A percentile compares a stretch with the other conserved stretches of the same genome.
Evolutionary conservation across 2,329 filamentous ascomycete genomes (phyloP).

Genomic region (Trichoderma sp.): DNA sequence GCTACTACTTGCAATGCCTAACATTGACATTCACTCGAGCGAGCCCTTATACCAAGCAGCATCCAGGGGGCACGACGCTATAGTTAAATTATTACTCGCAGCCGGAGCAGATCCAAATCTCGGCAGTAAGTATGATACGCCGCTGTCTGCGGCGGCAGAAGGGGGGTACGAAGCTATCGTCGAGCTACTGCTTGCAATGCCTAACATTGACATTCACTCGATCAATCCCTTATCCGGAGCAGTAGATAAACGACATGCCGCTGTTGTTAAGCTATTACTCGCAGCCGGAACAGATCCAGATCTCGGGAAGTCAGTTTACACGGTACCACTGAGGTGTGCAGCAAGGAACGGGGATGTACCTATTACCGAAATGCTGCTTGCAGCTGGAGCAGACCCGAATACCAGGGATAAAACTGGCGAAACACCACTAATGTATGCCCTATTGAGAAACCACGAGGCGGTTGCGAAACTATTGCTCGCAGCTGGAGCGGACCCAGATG

Average conservation of each 20-base stretch:
- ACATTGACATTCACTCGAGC: too few species aligned
- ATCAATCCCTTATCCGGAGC: neutral
- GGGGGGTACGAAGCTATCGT: neutral
- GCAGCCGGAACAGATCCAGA: neutral
- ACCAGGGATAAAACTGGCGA: rapidly evolving
- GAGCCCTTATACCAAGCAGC: too few species aligned
- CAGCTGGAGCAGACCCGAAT: neutral
- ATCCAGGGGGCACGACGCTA: too few species aligned
- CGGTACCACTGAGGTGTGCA: neutral
- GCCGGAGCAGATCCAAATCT: too few species aligned
- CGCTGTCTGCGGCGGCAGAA: neutral
- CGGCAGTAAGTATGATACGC: too few species aligned
- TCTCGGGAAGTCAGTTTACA: rapidly evolving
- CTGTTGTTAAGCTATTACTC: neutral
- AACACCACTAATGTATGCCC: too few species aligned
- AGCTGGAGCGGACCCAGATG: too few species aligned
- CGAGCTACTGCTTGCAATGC: neutral
- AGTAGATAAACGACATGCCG: neutral
- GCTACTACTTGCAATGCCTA: too few species aligned
- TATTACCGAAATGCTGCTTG: rapidly evolving
- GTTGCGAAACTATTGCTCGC: too few species aligned
- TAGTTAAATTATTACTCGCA: too few species aligned
- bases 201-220: neutral
- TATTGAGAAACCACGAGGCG: too few species aligned
- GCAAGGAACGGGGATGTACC: rapidly evolving